Percentiles rank a stretch among this genome's conserved stretches.
phyloP scores from a whole-genome alignment of 441 rosid genomes.

The Arabidopsis lyrata region DNA sequence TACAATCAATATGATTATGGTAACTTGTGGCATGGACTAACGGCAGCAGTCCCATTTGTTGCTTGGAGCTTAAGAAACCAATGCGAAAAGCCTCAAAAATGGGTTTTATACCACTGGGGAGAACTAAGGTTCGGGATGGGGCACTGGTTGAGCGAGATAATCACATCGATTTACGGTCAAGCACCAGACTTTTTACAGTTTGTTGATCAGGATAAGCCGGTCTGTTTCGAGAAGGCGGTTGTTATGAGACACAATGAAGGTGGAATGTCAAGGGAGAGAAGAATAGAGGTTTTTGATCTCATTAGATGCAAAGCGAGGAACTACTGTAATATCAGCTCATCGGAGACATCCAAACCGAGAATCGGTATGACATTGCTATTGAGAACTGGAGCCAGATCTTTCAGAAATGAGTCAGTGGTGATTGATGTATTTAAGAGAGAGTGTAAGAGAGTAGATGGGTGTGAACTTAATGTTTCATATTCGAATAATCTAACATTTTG shows the following conservation, averaged over 20 bases:
- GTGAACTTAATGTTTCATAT: slow-evolving; percentile 63
- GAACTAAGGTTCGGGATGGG: slow-evolving; percentile 65
- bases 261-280: slow-evolving; percentile 73
- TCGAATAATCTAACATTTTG: slow-evolving; percentile 67
- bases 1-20: slow-evolving; percentile 66
- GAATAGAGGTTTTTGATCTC: slow-evolving; percentile 61
- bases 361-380: slow-evolving; percentile 59
- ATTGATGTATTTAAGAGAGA: slow-evolving; percentile 55
- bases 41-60: slow-evolving; percentile 47
- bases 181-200: slow-evolving; percentile 44
- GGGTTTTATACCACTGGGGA: slow-evolving; percentile 78
- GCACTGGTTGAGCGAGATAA: slow-evolving; percentile 54
- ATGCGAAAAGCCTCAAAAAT: slow-evolving; percentile 51
- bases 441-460: slow-evolving; percentile 59
- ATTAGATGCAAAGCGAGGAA: slow-evolving; percentile 64
- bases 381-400: slow-evolving; percentile 78
- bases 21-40: slow-evolving; percentile 78
- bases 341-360: slow-evolving; percentile 22
- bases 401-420: slow-evolving; percentile 61
- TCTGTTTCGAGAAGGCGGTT: slow-evolving; percentile 75
- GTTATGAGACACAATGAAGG: slow-evolving; percentile 85
- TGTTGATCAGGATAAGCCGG: slow-evolving; percentile 41
- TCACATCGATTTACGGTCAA: slow-evolving; percentile 54
- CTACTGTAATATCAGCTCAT: slow-evolving; percentile 54
- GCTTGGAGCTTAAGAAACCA: slow-evolving; percentile 66